Evolutionary conservation across 208 protist genomes (phyloP).

Genomic region (Leishmania tropica): DNA sequence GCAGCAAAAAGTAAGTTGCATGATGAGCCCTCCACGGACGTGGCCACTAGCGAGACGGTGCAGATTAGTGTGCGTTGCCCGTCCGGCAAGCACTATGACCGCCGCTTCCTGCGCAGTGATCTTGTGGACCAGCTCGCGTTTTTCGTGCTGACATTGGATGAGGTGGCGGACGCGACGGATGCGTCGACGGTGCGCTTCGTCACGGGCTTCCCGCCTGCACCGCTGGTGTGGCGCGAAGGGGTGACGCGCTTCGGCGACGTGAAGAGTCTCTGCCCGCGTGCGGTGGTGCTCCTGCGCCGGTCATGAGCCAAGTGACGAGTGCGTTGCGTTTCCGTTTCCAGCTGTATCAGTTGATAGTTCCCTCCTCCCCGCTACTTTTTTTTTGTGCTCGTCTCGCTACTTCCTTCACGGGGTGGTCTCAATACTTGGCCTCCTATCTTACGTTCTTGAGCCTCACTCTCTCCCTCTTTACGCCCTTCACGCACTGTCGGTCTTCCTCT

Average conservation of each 20-base stretch:
- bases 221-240: constrained; percentile 43
- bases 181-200: constrained; percentile 54
- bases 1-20: constrained; percentile 38
- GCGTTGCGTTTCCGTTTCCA: too few species aligned
- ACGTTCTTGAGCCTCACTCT: background rate
- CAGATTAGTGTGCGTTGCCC: constrained; percentile 58
- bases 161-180: constrained; percentile 39
- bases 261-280: constrained; percentile 54
- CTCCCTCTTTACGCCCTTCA: background rate
- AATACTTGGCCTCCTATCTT: background rate
- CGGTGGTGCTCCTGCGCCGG: constrained; percentile 68
- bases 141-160: constrained; percentile 65
- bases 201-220: constrained; percentile 65
- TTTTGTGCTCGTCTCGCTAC: background rate
- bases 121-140: constrained; percentile 46
- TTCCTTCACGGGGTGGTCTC: background rate
- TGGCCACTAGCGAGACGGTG: constrained; percentile 30
- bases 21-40: constrained; percentile 41
- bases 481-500: background rate
- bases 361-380: background rate
- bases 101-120: constrained; percentile 72
- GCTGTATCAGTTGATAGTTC: background rate
- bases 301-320: constrained; percentile 6
- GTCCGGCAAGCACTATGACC: constrained; percentile 46
- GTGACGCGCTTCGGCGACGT: constrained; percentile 57